Base-by-base conservation (phyloP, 2,329 filamentous ascomycete species). In the Thermothelomyces thermophilus region DNA sequence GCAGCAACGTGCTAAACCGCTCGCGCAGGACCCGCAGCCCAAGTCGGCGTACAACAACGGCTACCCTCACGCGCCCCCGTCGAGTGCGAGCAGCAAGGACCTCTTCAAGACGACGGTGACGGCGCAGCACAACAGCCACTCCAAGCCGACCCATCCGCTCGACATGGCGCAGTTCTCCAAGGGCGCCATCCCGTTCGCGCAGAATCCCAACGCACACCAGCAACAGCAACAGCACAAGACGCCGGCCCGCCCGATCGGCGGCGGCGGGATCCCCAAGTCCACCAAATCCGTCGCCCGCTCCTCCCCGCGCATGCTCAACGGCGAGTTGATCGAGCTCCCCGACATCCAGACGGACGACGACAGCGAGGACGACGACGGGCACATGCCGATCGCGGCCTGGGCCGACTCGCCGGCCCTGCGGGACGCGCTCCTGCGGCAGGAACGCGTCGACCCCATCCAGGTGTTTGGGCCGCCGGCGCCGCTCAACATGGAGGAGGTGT, bases 401-500 rank as follows among this genome's bases (percentile, higher is more conserved):
- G 90, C 89, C 4, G 86, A 95, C 63, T 88, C 88, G 2, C 90
- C 91, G 10, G 85, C 88, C 56, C 78, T 98, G 40, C 81, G 84
- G 16, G 75, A 80, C 46, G 79, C 88, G 48, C 78, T 98, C 22
- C 78, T 84, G 51, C 76, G 82, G 43, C 94, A 98, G 65, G 90
- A 98, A 66, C 80, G 82, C 9, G 77, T 93, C 58, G 90, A 98
- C 61, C 88, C 90, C 0, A 81, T 87, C 62, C 73, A 79, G 33
- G 87, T 98, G 46, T 98, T 98, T 63, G 93, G 93, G 0, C 87
- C 88, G 0, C 89, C 95, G 20, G 84, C 80, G 10, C 87, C 90
- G 11, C 75, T 98, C 57, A 88, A 89, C 62, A 93, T 98, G 84
- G 94, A 98, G 62, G 90, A 97, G 64, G 90, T 96, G 28, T 98